phyloP scores from a whole-genome alignment of 352 stramenopile species.

The Pythium guiyangense region DNA sequence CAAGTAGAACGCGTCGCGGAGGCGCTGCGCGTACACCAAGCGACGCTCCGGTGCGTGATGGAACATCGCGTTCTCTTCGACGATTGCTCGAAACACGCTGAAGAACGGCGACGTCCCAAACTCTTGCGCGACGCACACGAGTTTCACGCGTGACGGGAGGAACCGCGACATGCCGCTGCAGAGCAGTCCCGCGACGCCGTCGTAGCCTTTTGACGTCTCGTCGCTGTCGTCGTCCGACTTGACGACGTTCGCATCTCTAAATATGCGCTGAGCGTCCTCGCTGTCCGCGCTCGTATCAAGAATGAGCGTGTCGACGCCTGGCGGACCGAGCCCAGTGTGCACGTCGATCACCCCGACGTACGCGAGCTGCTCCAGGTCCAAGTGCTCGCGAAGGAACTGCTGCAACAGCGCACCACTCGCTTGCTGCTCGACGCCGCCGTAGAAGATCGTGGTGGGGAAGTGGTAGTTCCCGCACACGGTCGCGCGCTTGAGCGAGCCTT shows the following conservation, averaged over 20 bases:
- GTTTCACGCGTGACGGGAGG: not conserved
- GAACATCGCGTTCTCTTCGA: conserved; percentile 62
- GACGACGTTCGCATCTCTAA: not conserved
- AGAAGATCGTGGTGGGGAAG: conserved; percentile 80
- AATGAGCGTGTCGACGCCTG: conserved; percentile 59
- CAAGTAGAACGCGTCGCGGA: conserved; percentile 30
- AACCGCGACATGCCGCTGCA: not conserved
- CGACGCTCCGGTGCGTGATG: conserved; percentile 29
- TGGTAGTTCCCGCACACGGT: conserved; percentile 90
- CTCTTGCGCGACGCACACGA: conserved; percentile 38
- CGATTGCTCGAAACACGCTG: conserved; percentile 52
- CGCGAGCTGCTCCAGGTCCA: conserved; percentile 34
- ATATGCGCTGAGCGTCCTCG: conserved; percentile 9
- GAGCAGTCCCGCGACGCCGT: conserved; percentile 33
- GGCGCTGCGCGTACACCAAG: conserved; percentile 50
- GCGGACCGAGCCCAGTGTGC: conserved; percentile 88
- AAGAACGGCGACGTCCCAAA: conserved; percentile 58
- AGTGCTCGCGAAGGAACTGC: conserved; percentile 49
- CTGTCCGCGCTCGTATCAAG: conserved; percentile 28
- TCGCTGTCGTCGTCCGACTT: not conserved
- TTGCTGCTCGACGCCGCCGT: conserved; percentile 74
- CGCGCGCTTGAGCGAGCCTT: conserved; percentile 64
- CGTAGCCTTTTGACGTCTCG: conserved; percentile 47
- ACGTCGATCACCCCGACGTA: conserved; percentile 87
- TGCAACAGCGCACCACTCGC: conserved; percentile 54